Conservation (phyloP, 345 rosid genomes). For the Populus simonii region DNA sequence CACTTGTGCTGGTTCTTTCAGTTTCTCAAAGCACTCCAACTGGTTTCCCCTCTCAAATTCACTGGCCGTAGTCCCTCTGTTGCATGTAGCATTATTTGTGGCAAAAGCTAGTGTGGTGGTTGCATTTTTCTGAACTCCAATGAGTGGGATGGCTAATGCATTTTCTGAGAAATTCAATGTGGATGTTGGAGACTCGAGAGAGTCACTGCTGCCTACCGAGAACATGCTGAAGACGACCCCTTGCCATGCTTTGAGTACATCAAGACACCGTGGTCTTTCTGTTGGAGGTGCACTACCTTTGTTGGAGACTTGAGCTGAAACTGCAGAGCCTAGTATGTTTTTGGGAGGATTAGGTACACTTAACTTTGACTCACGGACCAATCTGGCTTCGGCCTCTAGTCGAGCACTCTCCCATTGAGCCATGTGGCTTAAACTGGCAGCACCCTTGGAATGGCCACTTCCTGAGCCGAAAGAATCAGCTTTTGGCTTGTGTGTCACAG, state of each 20-base stretch:
- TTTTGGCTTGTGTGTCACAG: conserved; percentile 11
- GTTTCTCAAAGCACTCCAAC: conserved; percentile 5
- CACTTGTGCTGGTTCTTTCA: background rate
- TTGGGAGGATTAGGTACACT: background rate
- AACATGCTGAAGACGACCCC: conserved; percentile 35
- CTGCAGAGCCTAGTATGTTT: background rate
- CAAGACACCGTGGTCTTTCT: conserved; percentile 42
- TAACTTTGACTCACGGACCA: conserved; percentile 10
- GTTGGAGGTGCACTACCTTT: background rate
- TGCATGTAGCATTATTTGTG: background rate
- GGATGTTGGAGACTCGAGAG: conserved; percentile 38
- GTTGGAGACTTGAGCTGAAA: background rate
- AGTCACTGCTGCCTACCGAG: background rate
- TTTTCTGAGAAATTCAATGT: conserved; percentile 25
- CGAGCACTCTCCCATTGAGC: conserved; percentile 42
- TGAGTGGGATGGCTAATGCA: background rate
- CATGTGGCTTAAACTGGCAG: conserved; percentile 29
- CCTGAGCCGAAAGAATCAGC: background rate
- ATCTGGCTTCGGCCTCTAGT: conserved; percentile 35
- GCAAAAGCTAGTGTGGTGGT: background rate
- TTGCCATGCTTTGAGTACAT: conserved; percentile 45
- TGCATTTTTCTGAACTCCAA: conserved; percentile 1
- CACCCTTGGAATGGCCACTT: background rate
- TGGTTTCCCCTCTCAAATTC: conserved; percentile 3
- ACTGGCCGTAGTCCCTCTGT: background rate